Evolutionary conservation across 2,329 filamentous ascomycete genomes (phyloP).

Genomic region (Chrysosporium keratinophilum): DNA sequence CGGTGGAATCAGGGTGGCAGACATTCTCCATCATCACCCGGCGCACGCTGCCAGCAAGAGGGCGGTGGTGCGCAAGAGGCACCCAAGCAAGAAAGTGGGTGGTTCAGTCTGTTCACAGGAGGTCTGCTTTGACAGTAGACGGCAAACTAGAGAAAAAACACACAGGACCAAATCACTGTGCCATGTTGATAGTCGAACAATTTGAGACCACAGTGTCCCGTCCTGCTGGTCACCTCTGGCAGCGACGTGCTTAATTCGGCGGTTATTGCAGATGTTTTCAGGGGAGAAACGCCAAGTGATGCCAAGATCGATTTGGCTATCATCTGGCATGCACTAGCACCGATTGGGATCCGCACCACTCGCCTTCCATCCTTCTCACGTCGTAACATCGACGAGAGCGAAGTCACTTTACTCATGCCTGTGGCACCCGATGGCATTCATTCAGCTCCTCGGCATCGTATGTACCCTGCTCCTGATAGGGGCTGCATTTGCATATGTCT

Average conservation of each 20-base stretch:
- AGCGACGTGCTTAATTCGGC: not conserved
- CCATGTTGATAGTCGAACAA: not conserved
- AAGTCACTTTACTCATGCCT: no score
- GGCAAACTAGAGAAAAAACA: not conserved
- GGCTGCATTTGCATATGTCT: not conserved
- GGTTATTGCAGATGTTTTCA: not conserved
- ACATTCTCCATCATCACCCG: slow-evolving; percentile 17
- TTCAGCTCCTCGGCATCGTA: not conserved
- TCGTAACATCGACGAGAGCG: no score
- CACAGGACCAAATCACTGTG: not conserved
- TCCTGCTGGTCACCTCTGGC: not conserved
- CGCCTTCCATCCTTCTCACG: no score
- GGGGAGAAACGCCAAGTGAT: not conserved
- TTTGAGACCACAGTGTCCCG: slow-evolving; percentile 4
- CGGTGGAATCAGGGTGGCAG: slow-evolving; percentile 11
- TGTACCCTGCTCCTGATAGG: not conserved
- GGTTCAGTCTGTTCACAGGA: not conserved
- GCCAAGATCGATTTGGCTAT: not conserved
- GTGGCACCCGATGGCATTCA: not conserved
- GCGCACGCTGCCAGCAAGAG: not conserved
- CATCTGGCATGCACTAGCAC: no score
- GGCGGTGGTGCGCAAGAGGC: not conserved
- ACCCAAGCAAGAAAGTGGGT: not conserved
- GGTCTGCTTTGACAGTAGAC: not conserved
- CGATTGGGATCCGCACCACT: not conserved